Base-by-base conservation (phyloP, 768 basidiomycete species). In the Punctularia strigosozonata region DNA sequence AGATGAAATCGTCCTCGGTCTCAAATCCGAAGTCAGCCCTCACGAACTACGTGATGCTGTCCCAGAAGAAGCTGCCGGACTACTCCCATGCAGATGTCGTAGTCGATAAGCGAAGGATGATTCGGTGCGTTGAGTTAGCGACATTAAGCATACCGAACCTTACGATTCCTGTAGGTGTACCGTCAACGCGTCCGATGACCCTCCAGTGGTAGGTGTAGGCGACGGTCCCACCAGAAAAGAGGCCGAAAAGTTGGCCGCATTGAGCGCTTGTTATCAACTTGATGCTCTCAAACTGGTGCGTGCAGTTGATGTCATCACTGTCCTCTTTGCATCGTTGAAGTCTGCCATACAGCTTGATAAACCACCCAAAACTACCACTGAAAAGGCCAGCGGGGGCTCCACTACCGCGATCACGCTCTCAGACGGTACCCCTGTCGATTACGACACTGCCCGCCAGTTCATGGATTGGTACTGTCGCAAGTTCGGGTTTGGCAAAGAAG, bases 401-500 rank as follows among this genome's bases (percentile, higher is more conserved):
- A 40, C 51, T 1, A 5, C 38, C 6, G 52, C 56, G 13, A 61
- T 62, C 23, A 53, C 48, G 5, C 51, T 91, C 8, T 73, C 77
- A 3, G 81, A 89, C 50, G 75, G 77, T 19, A 67, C 73, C 8
- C 50, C 59, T 17, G 71, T 91, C 45, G 62, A 62, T 5, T 79
- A 79, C 37, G 84, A 87, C 37, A 70, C 71, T 37, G 88, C 89
- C 3, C 75, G 81, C 36, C 75, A 72, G 43, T 97, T 97, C 64
- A 91, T 95, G 81, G 91, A 92, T 46, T 97, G 84, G 56, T 97
- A 97, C 50, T 94, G 90, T 53, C 72, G 77, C 32, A 68, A 76
- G 25, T 95, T 77, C 54, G 62, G 64, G 19, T 91, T 91, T 50
- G 65, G 69, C 7, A 73, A 71, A 45, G 87, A 88, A 2, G 80